Conservation (phyloP, 2,329 filamentous ascomycete species). For the Zymoseptoria ardabiliae region DNA sequence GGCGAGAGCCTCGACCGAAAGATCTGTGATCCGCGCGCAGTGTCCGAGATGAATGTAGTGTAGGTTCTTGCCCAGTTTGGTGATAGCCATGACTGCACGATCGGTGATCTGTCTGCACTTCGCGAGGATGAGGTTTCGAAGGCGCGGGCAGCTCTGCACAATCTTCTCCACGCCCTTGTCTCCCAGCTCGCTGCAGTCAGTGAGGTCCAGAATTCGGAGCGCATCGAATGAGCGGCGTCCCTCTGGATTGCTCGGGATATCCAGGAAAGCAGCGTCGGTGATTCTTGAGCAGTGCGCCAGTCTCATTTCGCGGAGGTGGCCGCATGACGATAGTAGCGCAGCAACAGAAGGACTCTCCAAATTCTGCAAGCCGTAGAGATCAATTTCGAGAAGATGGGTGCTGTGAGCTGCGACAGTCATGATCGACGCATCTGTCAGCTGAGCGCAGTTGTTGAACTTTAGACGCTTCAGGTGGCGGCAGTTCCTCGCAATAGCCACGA, state of each 20-base stretch:
- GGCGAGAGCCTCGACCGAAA: slow-evolving; percentile 76
- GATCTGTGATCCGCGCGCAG: slow-evolving; percentile 83
- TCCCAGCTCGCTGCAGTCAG: slow-evolving; percentile 74
- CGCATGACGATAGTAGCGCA: slow-evolving; percentile 67
- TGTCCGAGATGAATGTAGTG: slow-evolving; percentile 96
- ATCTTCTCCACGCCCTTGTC: slow-evolving; percentile 86
- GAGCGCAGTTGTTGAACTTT: slow-evolving; percentile 88
- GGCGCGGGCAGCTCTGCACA: slow-evolving; percentile 72
- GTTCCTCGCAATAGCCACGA: slow-evolving; percentile 70
- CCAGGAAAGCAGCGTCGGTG: slow-evolving; percentile 79
- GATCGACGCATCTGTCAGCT: slow-evolving; percentile 75
- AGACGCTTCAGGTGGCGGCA: slow-evolving; percentile 87
- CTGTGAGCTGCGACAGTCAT: slow-evolving; percentile 81
- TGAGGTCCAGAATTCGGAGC: slow-evolving; percentile 86
- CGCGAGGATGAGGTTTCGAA: slow-evolving; percentile 86
- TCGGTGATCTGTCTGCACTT: slow-evolving; percentile 95
- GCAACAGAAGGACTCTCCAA: slow-evolving; percentile 81
- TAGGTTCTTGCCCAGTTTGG: slow-evolving; percentile 84
- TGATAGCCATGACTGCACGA: slow-evolving; percentile 76
- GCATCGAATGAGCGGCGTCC: slow-evolving; percentile 58
- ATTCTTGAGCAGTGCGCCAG: slow-evolving; percentile 79
- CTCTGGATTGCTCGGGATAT: slow-evolving; percentile 58
- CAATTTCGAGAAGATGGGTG: slow-evolving; percentile 90
- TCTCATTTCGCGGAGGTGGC: slow-evolving; percentile 81
- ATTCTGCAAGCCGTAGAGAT: slow-evolving; percentile 75